Percentiles rank a stretch among this genome's conserved stretches.
These are phyloP conservation scores for Medicago ruthenica DNA, from an alignment of 306 rosid species.

Conservation along the genomic window DNA sequence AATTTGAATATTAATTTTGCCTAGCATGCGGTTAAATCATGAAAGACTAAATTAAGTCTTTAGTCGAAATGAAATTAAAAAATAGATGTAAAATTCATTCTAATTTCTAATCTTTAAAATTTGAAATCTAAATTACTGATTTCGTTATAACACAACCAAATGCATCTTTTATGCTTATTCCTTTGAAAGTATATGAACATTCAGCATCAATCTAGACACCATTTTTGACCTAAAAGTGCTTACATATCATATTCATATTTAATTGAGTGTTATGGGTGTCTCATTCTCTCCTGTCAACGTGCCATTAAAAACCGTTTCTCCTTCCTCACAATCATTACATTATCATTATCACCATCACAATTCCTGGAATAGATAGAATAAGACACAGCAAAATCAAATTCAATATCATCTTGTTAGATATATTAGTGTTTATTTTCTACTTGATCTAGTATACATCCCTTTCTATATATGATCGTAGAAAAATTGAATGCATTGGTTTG, in stretches of 20 bases:
- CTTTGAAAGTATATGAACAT: conserved; percentile 33
- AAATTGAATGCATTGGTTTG: conserved; percentile 36
- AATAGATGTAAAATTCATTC: neutral
- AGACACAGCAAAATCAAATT: conserved; percentile 39
- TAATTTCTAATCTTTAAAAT: neutral
- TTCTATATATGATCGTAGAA: conserved; percentile 2
- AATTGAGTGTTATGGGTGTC: conserved; percentile 36
- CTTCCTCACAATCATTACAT: conserved; percentile 44
- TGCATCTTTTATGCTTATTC: conserved; percentile 11
- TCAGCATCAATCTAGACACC: conserved; percentile 24
- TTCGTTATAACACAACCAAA: neutral
- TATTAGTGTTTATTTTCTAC: conserved; percentile 1
- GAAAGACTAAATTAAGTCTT: too few relatives aligned
- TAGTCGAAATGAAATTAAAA: too few relatives aligned
- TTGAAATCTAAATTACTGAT: neutral
- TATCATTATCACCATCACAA: conserved; percentile 39
- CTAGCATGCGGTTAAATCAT: too few relatives aligned
- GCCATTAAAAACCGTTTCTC: conserved; percentile 32
- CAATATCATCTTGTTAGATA: conserved; percentile 3
- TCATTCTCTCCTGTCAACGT: conserved; percentile 37
- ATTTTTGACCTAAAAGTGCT: conserved; percentile 44
- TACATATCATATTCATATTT: conserved; percentile 20
- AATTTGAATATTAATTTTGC: too few relatives aligned
- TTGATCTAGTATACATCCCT: conserved; percentile 28
- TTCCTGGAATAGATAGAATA: conserved; percentile 38